Evolutionary conservation across 768 basidiomycete species (phyloP).

Genomic region (Lactifluus volemus): DNA sequence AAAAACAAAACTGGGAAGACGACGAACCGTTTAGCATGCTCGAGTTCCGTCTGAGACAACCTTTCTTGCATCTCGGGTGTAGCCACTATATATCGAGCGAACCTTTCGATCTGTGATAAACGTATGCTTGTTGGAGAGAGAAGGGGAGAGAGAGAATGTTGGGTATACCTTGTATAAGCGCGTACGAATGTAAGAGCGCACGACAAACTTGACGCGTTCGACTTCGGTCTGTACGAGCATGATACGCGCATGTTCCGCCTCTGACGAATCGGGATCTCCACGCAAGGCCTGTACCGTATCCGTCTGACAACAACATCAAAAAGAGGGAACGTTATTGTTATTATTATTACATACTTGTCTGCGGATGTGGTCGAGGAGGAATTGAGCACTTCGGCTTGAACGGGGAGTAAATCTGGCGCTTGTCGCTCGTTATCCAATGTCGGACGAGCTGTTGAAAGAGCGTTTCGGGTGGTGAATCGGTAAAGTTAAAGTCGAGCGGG

Average conservation of each 20-base stretch:
- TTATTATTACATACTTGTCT: conserved; percentile 53
- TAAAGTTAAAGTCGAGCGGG: conserved; percentile 6
- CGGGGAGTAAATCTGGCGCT: conserved; percentile 69
- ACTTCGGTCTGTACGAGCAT: conserved; percentile 93
- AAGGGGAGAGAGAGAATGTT: not conserved
- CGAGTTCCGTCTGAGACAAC: conserved; percentile 75
- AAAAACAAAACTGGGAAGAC: not conserved
- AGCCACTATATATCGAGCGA: conserved; percentile 66
- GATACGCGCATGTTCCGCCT: conserved; percentile 89
- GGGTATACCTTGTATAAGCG: conserved; percentile 56
- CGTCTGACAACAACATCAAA: conserved; percentile 37
- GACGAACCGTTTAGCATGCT: conserved; percentile 63
- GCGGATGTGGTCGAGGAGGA: conserved; percentile 67
- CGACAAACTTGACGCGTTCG: conserved; percentile 88
- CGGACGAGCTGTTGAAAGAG: conserved; percentile 63
- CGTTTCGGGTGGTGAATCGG: conserved; percentile 35
- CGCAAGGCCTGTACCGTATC: conserved; percentile 69
- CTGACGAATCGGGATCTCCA: conserved; percentile 74
- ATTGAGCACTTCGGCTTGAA: conserved; percentile 59
- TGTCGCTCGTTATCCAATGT: conserved; percentile 84
- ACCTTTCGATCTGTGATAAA: conserved; percentile 74
- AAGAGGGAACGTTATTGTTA: no score
- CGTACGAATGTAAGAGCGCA: conserved; percentile 82
- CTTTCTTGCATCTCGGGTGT: conserved; percentile 67
- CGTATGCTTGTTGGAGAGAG: not conserved